These are phyloP conservation scores for Kwoniella europaea DNA, from an alignment of 768 basidiomycete genomes.

Conservation along the genomic window DNA sequence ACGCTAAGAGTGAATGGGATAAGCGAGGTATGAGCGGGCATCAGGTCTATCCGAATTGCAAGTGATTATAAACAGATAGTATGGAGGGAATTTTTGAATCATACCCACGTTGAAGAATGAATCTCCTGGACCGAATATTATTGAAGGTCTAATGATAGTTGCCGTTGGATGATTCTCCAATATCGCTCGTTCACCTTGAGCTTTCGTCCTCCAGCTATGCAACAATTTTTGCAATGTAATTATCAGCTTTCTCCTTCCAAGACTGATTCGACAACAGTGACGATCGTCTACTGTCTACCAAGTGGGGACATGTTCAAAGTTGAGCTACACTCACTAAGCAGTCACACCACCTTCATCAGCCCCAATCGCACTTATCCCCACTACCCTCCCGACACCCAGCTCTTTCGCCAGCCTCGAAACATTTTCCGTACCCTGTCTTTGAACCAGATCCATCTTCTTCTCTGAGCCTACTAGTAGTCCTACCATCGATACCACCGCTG, in stretches of 20 bases:
- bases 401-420: conserved; percentile 66
- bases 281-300: not conserved
- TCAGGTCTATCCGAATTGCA: not conserved
- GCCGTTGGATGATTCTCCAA: conserved; percentile 62
- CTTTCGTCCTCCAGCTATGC: conserved; percentile 55
- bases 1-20: conserved; percentile 59
- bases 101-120: conserved; percentile 72
- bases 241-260: too few relatives aligned
- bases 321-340: conserved; percentile 62
- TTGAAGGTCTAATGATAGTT: conserved; percentile 72
- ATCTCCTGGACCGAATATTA: conserved; percentile 78
- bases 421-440: conserved; percentile 71
- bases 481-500: conserved; percentile 70
- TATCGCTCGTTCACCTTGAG: conserved; percentile 67
- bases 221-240: too few relatives aligned
- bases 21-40: not conserved
- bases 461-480: conserved; percentile 69
- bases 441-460: conserved; percentile 67
- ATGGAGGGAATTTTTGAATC: not conserved
- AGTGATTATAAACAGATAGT: not conserved
- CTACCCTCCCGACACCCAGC: conserved; percentile 60
- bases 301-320: not conserved
- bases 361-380: conserved; percentile 71
- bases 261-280: not conserved
- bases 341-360: conserved; percentile 67